Evolutionary conservation across 2,329 filamentous ascomycete species (phyloP).

Genomic region (Colletotrichum camelliae): DNA sequence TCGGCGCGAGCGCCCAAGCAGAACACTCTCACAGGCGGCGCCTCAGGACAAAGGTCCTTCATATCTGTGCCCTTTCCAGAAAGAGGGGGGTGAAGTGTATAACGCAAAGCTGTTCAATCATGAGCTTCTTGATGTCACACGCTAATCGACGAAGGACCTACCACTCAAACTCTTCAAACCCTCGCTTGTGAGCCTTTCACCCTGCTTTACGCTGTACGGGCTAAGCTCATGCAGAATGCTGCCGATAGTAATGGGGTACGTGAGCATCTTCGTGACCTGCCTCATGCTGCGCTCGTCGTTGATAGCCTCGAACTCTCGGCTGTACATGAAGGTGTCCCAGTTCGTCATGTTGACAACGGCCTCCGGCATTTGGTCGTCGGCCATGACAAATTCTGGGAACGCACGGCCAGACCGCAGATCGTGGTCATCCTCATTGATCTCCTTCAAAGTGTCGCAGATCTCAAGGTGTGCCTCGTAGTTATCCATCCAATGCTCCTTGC

Average conservation of each 20-base stretch:
- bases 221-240: slow-evolving; percentile 94
- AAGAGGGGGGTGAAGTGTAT: slow-evolving; percentile 88
- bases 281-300: slow-evolving; percentile 90
- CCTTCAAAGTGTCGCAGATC: slow-evolving; percentile 86
- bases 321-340: slow-evolving; percentile 97
- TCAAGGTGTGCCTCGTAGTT: slow-evolving; percentile 93
- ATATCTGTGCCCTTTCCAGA: slow-evolving; percentile 76
- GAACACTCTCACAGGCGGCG: slow-evolving; percentile 90
- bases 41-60: slow-evolving; percentile 80
- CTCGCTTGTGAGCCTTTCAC: slow-evolving; percentile 80
- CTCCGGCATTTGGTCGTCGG: slow-evolving; percentile 88
- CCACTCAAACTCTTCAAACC: slow-evolving; percentile 93
- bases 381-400: slow-evolving; percentile 94
- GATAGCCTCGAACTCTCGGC: slow-evolving; percentile 87
- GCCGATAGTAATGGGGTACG: slow-evolving; percentile 90
- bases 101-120: slow-evolving; percentile 73
- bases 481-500: slow-evolving; percentile 92
- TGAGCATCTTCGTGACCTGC: slow-evolving; percentile 90
- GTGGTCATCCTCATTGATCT: slow-evolving; percentile 98
- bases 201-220: slow-evolving; percentile 82
- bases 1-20: slow-evolving; percentile 96
- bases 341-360: slow-evolving; percentile 96
- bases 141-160: slow-evolving; percentile 49
- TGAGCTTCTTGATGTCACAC: background rate
- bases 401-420: slow-evolving; percentile 88